Conservation (phyloP, 2,329 filamentous ascomycete species). For the Helotiales sp. region DNA sequence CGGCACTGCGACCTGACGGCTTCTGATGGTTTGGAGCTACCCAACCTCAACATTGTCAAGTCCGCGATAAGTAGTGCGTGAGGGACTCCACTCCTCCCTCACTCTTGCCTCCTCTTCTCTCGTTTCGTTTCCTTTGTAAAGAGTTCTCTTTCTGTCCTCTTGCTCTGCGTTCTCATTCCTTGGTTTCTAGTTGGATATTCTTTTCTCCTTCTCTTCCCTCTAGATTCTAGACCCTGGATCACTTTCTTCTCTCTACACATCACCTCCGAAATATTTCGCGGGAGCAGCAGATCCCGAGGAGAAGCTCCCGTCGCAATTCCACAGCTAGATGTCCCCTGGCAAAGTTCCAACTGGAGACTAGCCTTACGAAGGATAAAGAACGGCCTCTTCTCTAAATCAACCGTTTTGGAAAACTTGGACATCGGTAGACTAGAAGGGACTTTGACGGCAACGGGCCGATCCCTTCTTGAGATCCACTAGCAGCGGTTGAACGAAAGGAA, state of each 20-base stretch:
- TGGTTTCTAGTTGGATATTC: not conserved
- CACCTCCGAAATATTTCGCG: slow-evolving; percentile 13
- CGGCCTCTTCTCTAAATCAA: slow-evolving; percentile 19
- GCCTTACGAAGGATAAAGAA: slow-evolving; percentile 18
- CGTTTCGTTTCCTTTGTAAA: not conserved
- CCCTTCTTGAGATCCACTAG: slow-evolving; percentile 5
- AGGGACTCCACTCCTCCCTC: not conserved
- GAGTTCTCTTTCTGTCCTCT: not conserved
- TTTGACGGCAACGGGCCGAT: not conserved
- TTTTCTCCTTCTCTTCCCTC: not conserved
- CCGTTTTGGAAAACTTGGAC: not conserved
- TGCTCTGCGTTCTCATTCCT: not conserved
- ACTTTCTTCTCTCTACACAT: not conserved
- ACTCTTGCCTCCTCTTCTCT: not conserved
- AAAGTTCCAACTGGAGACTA: slow-evolving; percentile 19
- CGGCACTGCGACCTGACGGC: not conserved
- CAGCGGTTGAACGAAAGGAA: not conserved
- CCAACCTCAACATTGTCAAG: not conserved
- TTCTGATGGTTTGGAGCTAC: not conserved
- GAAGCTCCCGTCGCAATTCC: slow-evolving; percentile 4
- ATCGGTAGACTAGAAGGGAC: not conserved
- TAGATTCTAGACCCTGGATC: not conserved
- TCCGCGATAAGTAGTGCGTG: not conserved
- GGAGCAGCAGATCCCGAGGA: slow-evolving; percentile 11
- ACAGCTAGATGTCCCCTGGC: not conserved